Evolutionary conservation across 495 filamentous ascomycete genomes (phyloP).

Genomic region (Aspergillus sclerotiicarbonarius): DNA sequence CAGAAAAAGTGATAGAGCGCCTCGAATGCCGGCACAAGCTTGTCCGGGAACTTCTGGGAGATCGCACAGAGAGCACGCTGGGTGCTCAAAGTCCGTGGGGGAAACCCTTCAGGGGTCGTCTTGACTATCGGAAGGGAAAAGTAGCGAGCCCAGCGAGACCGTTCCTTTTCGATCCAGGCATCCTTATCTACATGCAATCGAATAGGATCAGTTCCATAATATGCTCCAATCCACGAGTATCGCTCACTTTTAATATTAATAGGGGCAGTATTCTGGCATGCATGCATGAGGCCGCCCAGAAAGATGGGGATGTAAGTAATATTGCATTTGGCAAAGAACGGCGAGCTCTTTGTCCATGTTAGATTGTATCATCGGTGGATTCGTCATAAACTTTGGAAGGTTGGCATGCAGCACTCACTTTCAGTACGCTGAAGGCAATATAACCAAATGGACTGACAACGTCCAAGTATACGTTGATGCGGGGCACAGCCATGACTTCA

Average conservation of each 20-base stretch:
- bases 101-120: conserved; percentile 55
- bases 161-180: conserved; percentile 59
- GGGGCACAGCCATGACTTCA: conserved; percentile 46
- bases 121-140: conserved; percentile 60
- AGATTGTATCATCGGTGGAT: conserved; percentile 3
- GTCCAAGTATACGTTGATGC: conserved; percentile 67
- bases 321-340: conserved; percentile 57
- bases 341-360: conserved; percentile 49
- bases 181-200: conserved; percentile 56
- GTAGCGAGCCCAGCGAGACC: conserved; percentile 56
- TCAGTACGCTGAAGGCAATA: conserved; percentile 61
- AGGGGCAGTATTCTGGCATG: conserved; percentile 61
- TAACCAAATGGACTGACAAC: conserved; percentile 71
- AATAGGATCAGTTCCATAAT: conserved; percentile 4
- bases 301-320: conserved; percentile 67
- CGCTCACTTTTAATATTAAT: conserved; percentile 64
- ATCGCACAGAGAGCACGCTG: conserved; percentile 49
- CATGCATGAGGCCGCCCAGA: conserved; percentile 67
- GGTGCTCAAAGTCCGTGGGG: conserved; percentile 51
- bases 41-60: conserved; percentile 36
- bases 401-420: conserved; percentile 39
- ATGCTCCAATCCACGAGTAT: background rate
- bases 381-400: background rate
- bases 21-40: conserved; percentile 44
- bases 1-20: conserved; percentile 58